Evolutionary conservation across 2,329 filamentous ascomycete species (phyloP), one percentile per base, ranked within the genome.

Genomic region (Grosmannia clavigera): DNA sequence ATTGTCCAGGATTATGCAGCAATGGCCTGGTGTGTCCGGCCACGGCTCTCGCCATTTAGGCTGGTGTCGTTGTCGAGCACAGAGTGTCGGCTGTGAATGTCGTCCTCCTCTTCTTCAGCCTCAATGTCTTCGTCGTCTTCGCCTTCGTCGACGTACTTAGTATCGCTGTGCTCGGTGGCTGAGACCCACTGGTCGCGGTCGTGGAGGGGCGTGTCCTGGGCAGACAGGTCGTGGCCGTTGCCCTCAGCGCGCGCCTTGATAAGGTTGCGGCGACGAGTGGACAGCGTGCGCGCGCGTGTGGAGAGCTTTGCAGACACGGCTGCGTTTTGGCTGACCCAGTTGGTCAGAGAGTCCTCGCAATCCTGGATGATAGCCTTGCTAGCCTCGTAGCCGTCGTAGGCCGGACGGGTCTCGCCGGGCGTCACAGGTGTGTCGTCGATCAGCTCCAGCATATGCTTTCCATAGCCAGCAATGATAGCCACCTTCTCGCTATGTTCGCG

Each of bases 341-440:
- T 96, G 72, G 91, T 96, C 63, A 99, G 85, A 1, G 94, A 83
- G 71, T 97, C 92, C 76, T 99, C 94, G 73, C 94, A 99, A 75
- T 99, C 94, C 77, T 99, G 94, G 70, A 99, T 97, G 75, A 99
- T 97, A 65, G 88, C 92, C 78, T 96, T 97, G 82, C 90, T 95
- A 64, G 92, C 92, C 73, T 99, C 94, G 72, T 99, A 99, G 64
- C 94, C 94, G 70, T 99, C 94, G 70, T 99, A 99, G 1, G 94
- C 92, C 58, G 90, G 84, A 65, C 94, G 88, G 25, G 92, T 97
- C 81, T 99, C 94, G 67, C 94, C 94, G 29, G 94, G 94, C 6
- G 94, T 99, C 60, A 99, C 94, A 2, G 94, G 94, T 7, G 89
- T 95, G 71, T 99, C 94, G 70, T 99, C 94, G 65, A 99, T 86